These are phyloP conservation scores for Leucoagaricus sp. DNA, from an alignment of 1,284 basidiomycete species.

Conservation along the genomic window DNA sequence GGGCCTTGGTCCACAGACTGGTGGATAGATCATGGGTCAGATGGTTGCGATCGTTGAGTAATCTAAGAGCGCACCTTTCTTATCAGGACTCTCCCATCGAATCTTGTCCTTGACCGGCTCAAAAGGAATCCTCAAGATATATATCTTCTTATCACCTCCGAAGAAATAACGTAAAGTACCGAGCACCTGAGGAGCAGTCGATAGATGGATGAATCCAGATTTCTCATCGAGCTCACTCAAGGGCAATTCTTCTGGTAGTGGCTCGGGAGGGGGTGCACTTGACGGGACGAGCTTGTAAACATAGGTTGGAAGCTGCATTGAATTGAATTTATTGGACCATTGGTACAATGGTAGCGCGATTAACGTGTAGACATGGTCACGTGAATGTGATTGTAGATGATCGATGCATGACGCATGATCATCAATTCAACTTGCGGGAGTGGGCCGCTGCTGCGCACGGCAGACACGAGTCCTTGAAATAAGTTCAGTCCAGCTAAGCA, in stretches of 20 bases:
- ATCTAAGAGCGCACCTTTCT: constrained; percentile 28
- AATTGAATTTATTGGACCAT: no score
- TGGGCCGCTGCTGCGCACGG: no score
- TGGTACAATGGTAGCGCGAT: no score
- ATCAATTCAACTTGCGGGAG: no score
- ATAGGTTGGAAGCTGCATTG: constrained; percentile 36
- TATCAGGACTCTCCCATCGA: constrained; percentile 50
- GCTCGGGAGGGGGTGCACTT: constrained; percentile 38
- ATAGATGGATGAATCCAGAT: constrained; percentile 51
- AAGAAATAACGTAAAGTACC: constrained; percentile 60
- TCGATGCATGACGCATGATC: no score
- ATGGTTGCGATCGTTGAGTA: not conserved
- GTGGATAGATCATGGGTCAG: no score
- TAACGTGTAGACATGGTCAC: no score
- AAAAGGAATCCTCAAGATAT: constrained; percentile 49
- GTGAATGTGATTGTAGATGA: no score
- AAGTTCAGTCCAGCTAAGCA: no score
- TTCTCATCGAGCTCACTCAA: constrained; percentile 22
- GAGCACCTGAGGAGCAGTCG: constrained; percentile 55
- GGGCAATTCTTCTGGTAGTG: constrained; percentile 31
- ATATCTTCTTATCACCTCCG: constrained; percentile 38
- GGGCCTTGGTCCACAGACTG: constrained; percentile 27
- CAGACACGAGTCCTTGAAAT: no score
- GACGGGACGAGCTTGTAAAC: constrained; percentile 54
- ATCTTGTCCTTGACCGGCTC: constrained; percentile 37